phyloP scores from a whole-genome alignment of 257 asterid genomes.

The Ballota nigra region DNA sequence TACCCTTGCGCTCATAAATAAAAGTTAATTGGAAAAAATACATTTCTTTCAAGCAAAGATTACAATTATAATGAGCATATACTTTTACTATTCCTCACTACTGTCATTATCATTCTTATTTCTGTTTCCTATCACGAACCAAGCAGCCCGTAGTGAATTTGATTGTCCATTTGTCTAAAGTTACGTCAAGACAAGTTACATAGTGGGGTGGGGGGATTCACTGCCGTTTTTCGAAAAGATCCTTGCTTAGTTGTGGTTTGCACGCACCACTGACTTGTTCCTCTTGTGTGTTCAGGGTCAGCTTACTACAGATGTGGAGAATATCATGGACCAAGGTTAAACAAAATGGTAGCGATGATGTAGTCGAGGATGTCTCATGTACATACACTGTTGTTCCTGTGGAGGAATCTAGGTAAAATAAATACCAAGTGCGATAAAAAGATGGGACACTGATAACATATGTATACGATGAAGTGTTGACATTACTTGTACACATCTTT shows the following conservation, averaged over 20 bases:
- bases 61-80: too few species aligned
- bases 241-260: not conserved
- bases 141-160: too few species aligned
- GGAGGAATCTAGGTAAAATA: constrained; percentile 38
- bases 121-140: too few species aligned
- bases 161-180: too few species aligned
- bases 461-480: not conserved
- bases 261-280: not conserved
- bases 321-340: constrained; percentile 67
- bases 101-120: too few species aligned
- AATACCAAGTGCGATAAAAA: not conserved
- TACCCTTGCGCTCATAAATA: too few species aligned
- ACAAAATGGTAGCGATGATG: constrained; percentile 36
- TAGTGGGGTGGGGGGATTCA: not conserved
- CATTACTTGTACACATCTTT: constrained; percentile 1
- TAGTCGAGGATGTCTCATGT: constrained; percentile 37
- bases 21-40: too few species aligned
- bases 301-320: constrained; percentile 69
- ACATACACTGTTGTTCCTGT: constrained; percentile 52
- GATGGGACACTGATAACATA: not conserved
- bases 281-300: constrained; percentile 47
- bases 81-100: too few species aligned
- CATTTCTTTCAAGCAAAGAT: too few species aligned
- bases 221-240: not conserved
- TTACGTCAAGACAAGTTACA: not conserved